Evolutionary conservation across 441 rosid genomes (phyloP), one percentile per base, ranked within the genome.

Genomic region (Mallotus japonicus): DNA sequence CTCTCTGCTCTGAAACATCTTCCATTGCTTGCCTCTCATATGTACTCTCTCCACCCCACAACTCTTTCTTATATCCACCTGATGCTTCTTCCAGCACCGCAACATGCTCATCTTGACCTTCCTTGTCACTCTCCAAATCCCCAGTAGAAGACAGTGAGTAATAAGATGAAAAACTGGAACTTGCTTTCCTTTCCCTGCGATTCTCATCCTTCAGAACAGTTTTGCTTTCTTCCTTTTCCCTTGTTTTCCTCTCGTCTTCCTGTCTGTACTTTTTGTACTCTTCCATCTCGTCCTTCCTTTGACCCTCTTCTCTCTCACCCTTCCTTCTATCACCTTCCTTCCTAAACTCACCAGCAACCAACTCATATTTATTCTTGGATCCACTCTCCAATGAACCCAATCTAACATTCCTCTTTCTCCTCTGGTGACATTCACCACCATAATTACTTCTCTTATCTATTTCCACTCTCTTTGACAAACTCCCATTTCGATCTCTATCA

Each of bases 81-180:
- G 74, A 65, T 44, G 77, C 62, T 67, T 80, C 85, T 49, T 77
- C 82, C 69, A 55, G 51, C 67, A 77, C 56, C 13, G 46, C 82
- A 62, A 70, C 80, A 50, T 76, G 82, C 61, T 76, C 79, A 5
- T 81, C 85, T 59, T 70, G 78, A 58, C 62, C 85, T 76, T 90
- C 97, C 69, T 58, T 55, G 44, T 87, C 93, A 75, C 83, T 87
- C 82, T 83, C 93, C 13, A 86, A 78, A 67, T 85, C 90, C 68
- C 80, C 91, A 0, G 81, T 71, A 55, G 95, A 91, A 55, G 84
- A 87, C 78, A 91, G 70, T 0, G 99, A 89, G 84, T 90, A 84
- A 86, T 89, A 89, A 47, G 96, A 92, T 1, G 99, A 92, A 78
- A 89, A 79, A 75, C 91, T 89, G 54, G 92, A 84, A 73, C 81